Conservation (phyloP, 805 yeast species). For the Zygosaccharomyces gambellarensis region DNA sequence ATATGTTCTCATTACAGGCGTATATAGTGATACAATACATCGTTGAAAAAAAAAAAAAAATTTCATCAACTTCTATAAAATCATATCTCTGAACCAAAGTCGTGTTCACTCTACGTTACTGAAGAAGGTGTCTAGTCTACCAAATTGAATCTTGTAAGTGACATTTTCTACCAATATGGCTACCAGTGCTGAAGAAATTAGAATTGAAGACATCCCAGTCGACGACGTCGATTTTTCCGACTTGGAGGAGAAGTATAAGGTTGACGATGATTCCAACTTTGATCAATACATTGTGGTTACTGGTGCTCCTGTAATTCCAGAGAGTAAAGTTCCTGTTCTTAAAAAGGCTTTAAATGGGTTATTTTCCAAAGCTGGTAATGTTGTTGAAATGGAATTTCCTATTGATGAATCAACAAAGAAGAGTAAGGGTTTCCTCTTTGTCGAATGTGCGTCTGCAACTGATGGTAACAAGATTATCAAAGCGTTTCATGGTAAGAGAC, state of each 20-base stretch:
- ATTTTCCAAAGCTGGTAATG: slow-evolving; percentile 71
- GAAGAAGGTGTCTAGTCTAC: not conserved
- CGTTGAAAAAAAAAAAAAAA: not conserved
- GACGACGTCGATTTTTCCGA: slow-evolving; percentile 79
- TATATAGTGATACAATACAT: not conserved
- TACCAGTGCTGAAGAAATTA: slow-evolving; percentile 33
- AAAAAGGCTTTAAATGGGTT: slow-evolving; percentile 81
- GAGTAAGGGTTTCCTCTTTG: slow-evolving; percentile 82
- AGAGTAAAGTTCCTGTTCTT: slow-evolving; percentile 74
- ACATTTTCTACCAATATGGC: slow-evolving; percentile 14
- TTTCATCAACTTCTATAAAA: not conserved
- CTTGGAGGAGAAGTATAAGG: slow-evolving; percentile 69
- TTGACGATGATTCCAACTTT: slow-evolving; percentile 55
- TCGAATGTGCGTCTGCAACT: slow-evolving; percentile 65
- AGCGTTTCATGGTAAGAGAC: slow-evolving; percentile 78
- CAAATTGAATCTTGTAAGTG: not conserved
- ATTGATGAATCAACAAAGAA: slow-evolving; percentile 59
- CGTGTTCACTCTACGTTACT: not conserved
- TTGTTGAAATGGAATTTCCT: slow-evolving; percentile 78
- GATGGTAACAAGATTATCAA: slow-evolving; percentile 76
- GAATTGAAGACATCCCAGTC: slow-evolving; percentile 45
- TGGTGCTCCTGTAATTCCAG: slow-evolving; percentile 96
- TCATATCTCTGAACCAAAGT: not conserved
- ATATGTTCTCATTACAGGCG: not conserved
- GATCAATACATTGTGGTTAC: slow-evolving; percentile 82